These are phyloP conservation scores for Middelhovenomyces tepae DNA, from an alignment of 805 yeast species.

Conservation along the genomic window DNA sequence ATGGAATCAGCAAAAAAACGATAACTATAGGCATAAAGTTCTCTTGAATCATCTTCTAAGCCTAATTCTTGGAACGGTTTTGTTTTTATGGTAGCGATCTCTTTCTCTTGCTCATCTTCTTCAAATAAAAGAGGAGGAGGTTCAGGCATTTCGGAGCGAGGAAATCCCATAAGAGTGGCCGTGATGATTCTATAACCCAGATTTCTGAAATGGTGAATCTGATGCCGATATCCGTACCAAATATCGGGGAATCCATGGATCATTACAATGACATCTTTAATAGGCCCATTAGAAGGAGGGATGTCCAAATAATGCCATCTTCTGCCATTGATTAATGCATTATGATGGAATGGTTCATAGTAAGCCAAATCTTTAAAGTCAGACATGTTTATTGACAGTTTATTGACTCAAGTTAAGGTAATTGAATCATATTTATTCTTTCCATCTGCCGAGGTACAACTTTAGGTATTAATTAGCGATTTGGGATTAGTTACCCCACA, in stretches of 20 bases:
- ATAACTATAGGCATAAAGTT: slow-evolving; percentile 6
- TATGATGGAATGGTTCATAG: slow-evolving; percentile 4
- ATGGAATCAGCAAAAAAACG: slow-evolving; percentile 5
- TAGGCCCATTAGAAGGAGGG: slow-evolving; percentile 2
- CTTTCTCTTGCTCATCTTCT: too few species aligned
- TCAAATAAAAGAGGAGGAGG: slow-evolving; percentile 6
- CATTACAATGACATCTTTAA: slow-evolving; percentile 4
- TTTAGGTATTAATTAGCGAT: too few species aligned
- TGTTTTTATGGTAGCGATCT: too few species aligned
- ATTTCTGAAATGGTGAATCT: slow-evolving; percentile 2
- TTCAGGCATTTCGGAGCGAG: slow-evolving; percentile 6
- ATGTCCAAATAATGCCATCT: slow-evolving; percentile 9
- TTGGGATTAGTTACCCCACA: too few species aligned
- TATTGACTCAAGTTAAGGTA: too few species aligned
- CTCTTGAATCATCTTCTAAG: slow-evolving; percentile 6
- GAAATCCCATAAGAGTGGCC: slow-evolving; percentile 7
- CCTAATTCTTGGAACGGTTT: slow-evolving; percentile 8
- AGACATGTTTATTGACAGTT: too few species aligned
- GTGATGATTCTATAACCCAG: slow-evolving; percentile 6
- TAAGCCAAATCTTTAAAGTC: slow-evolving; percentile 4
- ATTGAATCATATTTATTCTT: too few species aligned
- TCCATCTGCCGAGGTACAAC: too few species aligned
- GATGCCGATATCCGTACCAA: slow-evolving; percentile 8
- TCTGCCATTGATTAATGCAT: slow-evolving; percentile 5
- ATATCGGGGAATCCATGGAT: slow-evolving; percentile 8